Base-by-base conservation (phyloP, 2,329 filamentous ascomycete genomes). In the Cladosporium austrohemisphaericum region DNA sequence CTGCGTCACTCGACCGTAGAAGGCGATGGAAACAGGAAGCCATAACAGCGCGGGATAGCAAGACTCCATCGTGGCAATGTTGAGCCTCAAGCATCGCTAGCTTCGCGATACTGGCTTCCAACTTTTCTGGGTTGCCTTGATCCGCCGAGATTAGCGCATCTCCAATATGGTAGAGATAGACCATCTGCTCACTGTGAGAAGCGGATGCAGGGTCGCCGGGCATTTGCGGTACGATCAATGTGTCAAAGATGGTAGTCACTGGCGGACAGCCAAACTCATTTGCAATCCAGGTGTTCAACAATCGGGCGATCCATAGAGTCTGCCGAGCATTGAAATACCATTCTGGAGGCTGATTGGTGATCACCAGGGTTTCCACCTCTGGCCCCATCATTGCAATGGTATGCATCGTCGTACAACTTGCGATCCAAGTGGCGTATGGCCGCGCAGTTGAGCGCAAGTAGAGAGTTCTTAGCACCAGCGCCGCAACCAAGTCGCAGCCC, bases 341-440 rank as follows among this genome's bases (percentile, higher is more conserved):
- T 7, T 40, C 36, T 22, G n/a, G 36, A 19, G n/a, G 7, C 18
- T 22, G 9, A 8, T 40, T 19, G n/a, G 14, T 22, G 7, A 6
- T 10, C 19, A 19, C 11, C 9, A 40, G 18, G 8, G 19, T 13
- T 13, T 6, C 14, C 5, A 31, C 14, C 13, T 13, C 11, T 13
- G 29, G 13, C 11, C 14, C 29, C 36, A 40, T 40, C 3, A 14
- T 14, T 20, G 36, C 36, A 26, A 40, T 14, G 11, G 36, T 2
- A 40, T 40, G 36, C 36, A 40, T 40, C 6, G 36, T 22, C 18
- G 36, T 40, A 22, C 36, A 40, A 19, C 36, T 40, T 40, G 36
- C 11, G 10, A 40, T 40, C 36, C 36, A 40, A 8, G 36, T 40
- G 11, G 14, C 36, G 23, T 40, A 40, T 20, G 36, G 36, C 23